Evolutionary conservation across 2,329 filamentous ascomycete genomes (phyloP).

Genomic region (Xylariaceae sp.): DNA sequence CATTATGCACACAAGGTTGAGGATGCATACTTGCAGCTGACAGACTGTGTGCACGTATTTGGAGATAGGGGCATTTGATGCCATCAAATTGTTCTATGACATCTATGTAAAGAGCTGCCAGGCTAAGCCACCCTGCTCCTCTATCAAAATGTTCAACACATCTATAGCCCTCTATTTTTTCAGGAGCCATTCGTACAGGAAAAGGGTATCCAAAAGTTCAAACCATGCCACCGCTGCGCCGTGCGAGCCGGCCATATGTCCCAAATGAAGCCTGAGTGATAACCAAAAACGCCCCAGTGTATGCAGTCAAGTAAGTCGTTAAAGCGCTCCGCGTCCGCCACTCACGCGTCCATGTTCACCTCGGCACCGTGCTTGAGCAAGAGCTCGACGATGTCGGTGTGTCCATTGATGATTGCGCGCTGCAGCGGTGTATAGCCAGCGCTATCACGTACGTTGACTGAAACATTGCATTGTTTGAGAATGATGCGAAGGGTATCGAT

Average conservation of each 20-base stretch:
- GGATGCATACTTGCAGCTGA: too few species aligned
- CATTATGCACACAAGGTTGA: too few species aligned
- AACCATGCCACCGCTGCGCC: constrained; percentile 10
- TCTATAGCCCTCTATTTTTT: constrained; percentile 9
- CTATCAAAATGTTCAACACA: not conserved
- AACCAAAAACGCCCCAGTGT: constrained; percentile 18
- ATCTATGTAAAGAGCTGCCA: not conserved
- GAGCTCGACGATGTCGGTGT: constrained; percentile 25
- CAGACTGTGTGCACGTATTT: constrained; percentile 2
- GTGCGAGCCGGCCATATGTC: not conserved
- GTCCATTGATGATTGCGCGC: constrained; percentile 25
- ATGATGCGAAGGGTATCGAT: constrained; percentile 25
- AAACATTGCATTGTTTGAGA: constrained; percentile 23
- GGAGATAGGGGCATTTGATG: not conserved
- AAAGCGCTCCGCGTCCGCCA: constrained; percentile 1
- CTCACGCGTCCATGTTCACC: constrained; percentile 18
- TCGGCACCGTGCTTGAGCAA: constrained; percentile 24
- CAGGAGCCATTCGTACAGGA: constrained; percentile 4
- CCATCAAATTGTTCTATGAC: constrained; percentile 3
- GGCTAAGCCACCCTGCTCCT: constrained; percentile 1
- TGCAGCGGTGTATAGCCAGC: constrained; percentile 25
- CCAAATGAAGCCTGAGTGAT: constrained; percentile 8
- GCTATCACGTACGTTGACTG: constrained; percentile 23
- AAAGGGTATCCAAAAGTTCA: constrained; percentile 21
- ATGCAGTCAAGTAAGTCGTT: constrained; percentile 15